phyloP scores from a whole-genome alignment of 179 eudicot species.

The Sideroxylon spinosum region DNA sequence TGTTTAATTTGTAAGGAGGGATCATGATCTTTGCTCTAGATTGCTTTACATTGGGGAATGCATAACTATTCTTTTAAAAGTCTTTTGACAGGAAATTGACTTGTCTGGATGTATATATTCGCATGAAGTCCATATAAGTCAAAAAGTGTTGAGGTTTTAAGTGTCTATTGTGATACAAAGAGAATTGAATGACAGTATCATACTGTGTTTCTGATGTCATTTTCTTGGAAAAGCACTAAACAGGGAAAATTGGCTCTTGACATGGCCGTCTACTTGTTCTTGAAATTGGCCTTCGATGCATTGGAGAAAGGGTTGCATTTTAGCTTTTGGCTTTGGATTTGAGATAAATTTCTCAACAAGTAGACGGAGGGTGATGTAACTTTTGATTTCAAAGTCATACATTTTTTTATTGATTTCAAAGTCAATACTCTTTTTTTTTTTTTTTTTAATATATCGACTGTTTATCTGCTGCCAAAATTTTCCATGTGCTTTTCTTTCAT shows the following conservation, averaged over 20 bases:
- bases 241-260: neutral
- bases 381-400: too few relatives aligned
- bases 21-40: neutral
- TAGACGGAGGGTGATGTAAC: too few relatives aligned
- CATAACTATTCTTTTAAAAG: neutral
- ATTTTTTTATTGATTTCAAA: too few relatives aligned
- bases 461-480: too few relatives aligned
- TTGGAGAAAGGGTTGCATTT: too few relatives aligned
- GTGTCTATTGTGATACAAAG: neutral
- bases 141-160: neutral
- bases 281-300: neutral
- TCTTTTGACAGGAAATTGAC: conserved; percentile 8
- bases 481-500: too few relatives aligned
- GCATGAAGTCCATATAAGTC: neutral
- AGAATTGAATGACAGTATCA: neutral
- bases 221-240: neutral
- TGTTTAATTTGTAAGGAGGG: conserved; percentile 1
- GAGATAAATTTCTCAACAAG: neutral
- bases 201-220: neutral
- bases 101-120: neutral
- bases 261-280: neutral
- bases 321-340: neutral
- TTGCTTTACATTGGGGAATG: neutral
- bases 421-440: too few relatives aligned
- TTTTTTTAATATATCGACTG: too few relatives aligned